These are phyloP conservation scores for Hypericum androsaemum DNA, from an alignment of 345 rosid species.

Conservation along the genomic window DNA sequence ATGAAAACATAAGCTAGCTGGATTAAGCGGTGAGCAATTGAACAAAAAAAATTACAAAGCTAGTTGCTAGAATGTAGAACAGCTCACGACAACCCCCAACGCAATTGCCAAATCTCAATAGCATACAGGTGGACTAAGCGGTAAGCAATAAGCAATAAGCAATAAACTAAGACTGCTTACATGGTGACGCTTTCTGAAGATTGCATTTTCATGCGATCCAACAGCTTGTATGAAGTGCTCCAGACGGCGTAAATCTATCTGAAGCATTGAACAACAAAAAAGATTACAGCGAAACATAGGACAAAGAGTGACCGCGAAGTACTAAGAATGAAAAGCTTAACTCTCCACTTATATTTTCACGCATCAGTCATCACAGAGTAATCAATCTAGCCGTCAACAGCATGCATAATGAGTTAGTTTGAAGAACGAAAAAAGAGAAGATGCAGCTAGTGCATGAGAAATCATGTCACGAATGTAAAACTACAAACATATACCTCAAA, in stretches of 20 bases:
- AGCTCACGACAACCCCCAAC: too few relatives aligned
- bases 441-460: too few relatives aligned
- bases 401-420: not conserved
- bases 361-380: too few relatives aligned
- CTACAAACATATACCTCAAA: constrained; percentile 13
- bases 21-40: too few relatives aligned
- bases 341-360: not conserved
- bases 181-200: constrained; percentile 5
- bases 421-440: too few relatives aligned
- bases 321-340: not conserved
- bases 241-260: constrained; percentile 19
- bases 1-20: too few relatives aligned
- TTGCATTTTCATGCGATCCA: constrained; percentile 10
- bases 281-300: not conserved
- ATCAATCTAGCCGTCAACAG: not conserved
- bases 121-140: too few relatives aligned
- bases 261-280: not conserved
- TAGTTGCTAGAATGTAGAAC: too few relatives aligned
- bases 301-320: too few relatives aligned
- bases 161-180: constrained; percentile 3
- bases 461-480: too few relatives aligned
- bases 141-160: not conserved
- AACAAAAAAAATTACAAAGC: too few relatives aligned
- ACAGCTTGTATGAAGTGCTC: constrained; percentile 20
- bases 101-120: too few relatives aligned